Percentiles rank a stretch among this genome's conserved stretches.
phyloP scores from a whole-genome alignment of 305 asterid genomes.

The Fraxinus baroniana region DNA sequence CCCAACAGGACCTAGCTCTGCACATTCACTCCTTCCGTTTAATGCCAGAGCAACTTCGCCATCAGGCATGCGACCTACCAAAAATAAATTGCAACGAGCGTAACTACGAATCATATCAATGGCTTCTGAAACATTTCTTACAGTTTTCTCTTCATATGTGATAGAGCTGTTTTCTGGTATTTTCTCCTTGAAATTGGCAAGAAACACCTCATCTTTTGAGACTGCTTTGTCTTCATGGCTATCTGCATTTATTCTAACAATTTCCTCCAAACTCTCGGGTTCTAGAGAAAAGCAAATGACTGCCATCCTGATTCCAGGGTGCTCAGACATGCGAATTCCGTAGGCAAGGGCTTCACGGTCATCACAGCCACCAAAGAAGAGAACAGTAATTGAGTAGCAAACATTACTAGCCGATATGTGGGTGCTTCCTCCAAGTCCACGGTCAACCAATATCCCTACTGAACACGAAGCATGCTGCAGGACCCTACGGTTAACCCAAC shows the following conservation, averaged over 20 bases:
- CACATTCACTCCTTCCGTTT: slow-evolving; percentile 27
- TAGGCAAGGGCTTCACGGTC: slow-evolving; percentile 41
- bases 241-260: slow-evolving; percentile 14
- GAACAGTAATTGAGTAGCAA: slow-evolving; percentile 12
- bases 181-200: slow-evolving; percentile 20
- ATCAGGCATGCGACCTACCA: slow-evolving; percentile 37
- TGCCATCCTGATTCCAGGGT: slow-evolving; percentile 36
- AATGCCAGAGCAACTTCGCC: slow-evolving; percentile 30
- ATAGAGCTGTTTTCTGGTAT: slow-evolving; percentile 13
- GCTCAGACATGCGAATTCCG: slow-evolving; percentile 41
- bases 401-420: slow-evolving; percentile 26
- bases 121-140: slow-evolving; percentile 12
- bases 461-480: slow-evolving; percentile 33
- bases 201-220: slow-evolving; percentile 28
- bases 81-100: slow-evolving; percentile 32
- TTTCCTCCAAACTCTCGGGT: not conserved
- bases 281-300: slow-evolving; percentile 24
- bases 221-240: not conserved
- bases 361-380: slow-evolving; percentile 29
- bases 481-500: slow-evolving; percentile 28
- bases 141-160: slow-evolving; percentile 26
- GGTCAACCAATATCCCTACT: slow-evolving; percentile 30
- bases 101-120: slow-evolving; percentile 19
- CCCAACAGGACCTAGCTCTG: slow-evolving; percentile 44
- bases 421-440: slow-evolving; percentile 31